Conservation (phyloP, 768 basidiomycete genomes). For the Boletus reticuloceps region DNA sequence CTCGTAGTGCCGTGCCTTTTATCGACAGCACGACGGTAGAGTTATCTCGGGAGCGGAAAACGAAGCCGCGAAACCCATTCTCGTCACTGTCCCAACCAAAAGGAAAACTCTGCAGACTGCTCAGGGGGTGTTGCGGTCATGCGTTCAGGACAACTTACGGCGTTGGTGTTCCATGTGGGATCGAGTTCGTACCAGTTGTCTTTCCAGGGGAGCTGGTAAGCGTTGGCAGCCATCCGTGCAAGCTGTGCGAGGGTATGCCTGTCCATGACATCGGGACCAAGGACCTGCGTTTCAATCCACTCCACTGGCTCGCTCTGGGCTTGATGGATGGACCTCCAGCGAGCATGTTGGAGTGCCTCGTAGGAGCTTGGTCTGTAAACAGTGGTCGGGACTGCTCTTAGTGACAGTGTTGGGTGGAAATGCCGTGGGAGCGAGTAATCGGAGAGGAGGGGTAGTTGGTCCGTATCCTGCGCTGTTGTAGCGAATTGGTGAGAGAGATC, state of each 20-base stretch:
- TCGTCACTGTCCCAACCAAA: conserved; percentile 69
- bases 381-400: conserved; percentile 47
- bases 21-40: conserved; percentile 83
- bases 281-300: conserved; percentile 68
- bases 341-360: conserved; percentile 48
- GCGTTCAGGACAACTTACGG: conserved; percentile 30
- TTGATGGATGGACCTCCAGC: conserved; percentile 47
- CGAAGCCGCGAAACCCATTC: conserved; percentile 87
- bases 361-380: conserved; percentile 60
- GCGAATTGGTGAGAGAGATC: conserved; percentile 19
- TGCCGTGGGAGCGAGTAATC: conserved; percentile 6
- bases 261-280: conserved; percentile 78
- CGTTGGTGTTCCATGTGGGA: conserved; percentile 59
- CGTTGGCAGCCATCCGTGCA: conserved; percentile 86
- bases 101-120: conserved; percentile 60
- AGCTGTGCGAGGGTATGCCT: conserved; percentile 77
- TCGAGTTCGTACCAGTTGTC: conserved; percentile 84
- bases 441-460: conserved; percentile 3
- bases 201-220: conserved; percentile 72
- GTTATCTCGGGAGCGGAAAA: conserved; percentile 78
- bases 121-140: conserved; percentile 2
- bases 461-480: not conserved
- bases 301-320: conserved; percentile 50
- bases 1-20: conserved; percentile 85
- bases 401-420: conserved; percentile 14